A percentile compares a stretch with the other conserved stretches of the same genome.
phyloP scores from a whole-genome alignment of 2,329 filamentous ascomycete species.

The Westerdykella sp. region DNA sequence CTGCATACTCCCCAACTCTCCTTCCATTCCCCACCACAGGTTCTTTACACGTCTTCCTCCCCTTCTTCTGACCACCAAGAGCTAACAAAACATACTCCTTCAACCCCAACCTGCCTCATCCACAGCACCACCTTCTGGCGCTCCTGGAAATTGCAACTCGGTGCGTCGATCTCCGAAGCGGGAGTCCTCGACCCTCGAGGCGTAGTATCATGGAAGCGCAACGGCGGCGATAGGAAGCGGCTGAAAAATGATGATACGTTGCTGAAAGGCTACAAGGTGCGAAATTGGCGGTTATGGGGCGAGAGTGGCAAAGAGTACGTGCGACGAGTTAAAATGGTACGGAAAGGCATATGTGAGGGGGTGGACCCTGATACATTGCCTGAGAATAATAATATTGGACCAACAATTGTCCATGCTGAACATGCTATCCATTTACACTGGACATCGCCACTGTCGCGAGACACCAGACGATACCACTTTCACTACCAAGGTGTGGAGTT shows the following conservation, averaged over 20 bases:
- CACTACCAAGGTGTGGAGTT: slow-evolving; percentile 23
- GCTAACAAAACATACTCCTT: slow-evolving; percentile 3
- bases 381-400: not conserved
- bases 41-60: slow-evolving; percentile 18
- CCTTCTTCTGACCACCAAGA: too few relatives aligned
- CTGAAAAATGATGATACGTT: slow-evolving; percentile 7
- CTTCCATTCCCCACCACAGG: slow-evolving; percentile 25
- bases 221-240: slow-evolving; percentile 10
- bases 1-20: slow-evolving; percentile 25
- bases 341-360: slow-evolving; percentile 4
- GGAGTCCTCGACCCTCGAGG: slow-evolving; percentile 27
- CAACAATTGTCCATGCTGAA: slow-evolving; percentile 7
- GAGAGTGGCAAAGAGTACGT: slow-evolving; percentile 28
- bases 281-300: slow-evolving; percentile 27
- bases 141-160: slow-evolving; percentile 27
- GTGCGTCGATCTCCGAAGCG: too few relatives aligned
- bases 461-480: slow-evolving; percentile 28
- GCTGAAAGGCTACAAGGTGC: slow-evolving; percentile 27
- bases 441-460: slow-evolving; percentile 18
- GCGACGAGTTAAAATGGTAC: slow-evolving; percentile 11
- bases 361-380: slow-evolving; percentile 11
- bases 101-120: slow-evolving; percentile 18
- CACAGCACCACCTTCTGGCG: slow-evolving; percentile 22
- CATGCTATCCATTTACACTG: slow-evolving; percentile 22
- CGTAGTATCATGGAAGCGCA: slow-evolving; percentile 19